These are phyloP conservation scores for Aureobasidium pullulans DNA, from an alignment of 2,329 filamentous ascomycete species.

Conservation along the genomic window DNA sequence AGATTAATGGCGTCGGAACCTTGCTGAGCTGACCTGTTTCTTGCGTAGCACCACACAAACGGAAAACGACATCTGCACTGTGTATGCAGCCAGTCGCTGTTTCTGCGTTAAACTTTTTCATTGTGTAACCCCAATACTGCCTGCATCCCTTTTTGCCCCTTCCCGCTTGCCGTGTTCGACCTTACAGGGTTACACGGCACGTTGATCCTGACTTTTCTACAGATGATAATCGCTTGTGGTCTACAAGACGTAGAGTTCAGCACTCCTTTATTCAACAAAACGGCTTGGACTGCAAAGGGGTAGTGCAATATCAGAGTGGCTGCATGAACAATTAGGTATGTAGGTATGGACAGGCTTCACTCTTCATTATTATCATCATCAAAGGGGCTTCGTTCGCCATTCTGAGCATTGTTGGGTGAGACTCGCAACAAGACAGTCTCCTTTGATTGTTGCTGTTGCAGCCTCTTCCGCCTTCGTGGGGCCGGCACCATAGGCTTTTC, in stretches of 20 bases:
- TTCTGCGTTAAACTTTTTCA: too few species aligned
- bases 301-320: not conserved
- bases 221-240: too few species aligned
- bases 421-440: slow-evolving; percentile 15
- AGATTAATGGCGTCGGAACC: not conserved
- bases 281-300: not conserved
- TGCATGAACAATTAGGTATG: not conserved
- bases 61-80: too few species aligned
- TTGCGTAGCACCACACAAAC: not conserved
- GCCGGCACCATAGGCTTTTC: slow-evolving; percentile 79
- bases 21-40: not conserved
- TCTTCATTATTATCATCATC: slow-evolving; percentile 17
- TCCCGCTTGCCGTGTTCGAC: too few species aligned
- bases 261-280: not conserved
- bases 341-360: slow-evolving; percentile 1
- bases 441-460: slow-evolving; percentile 17
- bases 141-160: too few species aligned
- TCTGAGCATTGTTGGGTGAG: slow-evolving; percentile 12
- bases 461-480: slow-evolving; percentile 54
- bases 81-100: too few species aligned
- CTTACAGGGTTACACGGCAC: too few species aligned
- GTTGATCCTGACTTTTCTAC: too few species aligned
- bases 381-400: slow-evolving; percentile 18
- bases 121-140: not conserved
- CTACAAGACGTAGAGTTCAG: not conserved